Evolutionary conservation across 306 rosid genomes (phyloP), one percentile per base, ranked within the genome.

Genomic region (Castanea sativa): DNA sequence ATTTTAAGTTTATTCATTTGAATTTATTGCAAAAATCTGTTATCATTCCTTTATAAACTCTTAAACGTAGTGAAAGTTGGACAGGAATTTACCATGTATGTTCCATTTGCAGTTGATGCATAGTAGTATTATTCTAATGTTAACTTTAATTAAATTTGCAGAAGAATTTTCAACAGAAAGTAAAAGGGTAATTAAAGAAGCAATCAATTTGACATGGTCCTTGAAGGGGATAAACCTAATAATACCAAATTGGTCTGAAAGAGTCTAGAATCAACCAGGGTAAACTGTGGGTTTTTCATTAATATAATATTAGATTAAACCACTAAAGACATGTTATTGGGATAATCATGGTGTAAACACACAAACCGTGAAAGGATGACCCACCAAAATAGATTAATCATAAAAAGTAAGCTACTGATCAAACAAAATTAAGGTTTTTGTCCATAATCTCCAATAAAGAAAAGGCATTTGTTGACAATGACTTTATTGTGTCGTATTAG

Each of bases 401-500:
- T 75, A 52, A 67, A 73, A 71, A 75, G 59, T 33, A 57, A 73
- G 81, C 65, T 74, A 75, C 79, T 74, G 79, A 88, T 86, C 83
- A 81, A 80, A 88, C 81, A 81, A 89, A 63, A 83, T 81, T 78
- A 77, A 79, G 82, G 73, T 27, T 76, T 88, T 87, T 87, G 94
- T 87, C 89, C 81, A 55, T 73, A 83, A 83, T 83, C 79, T 55
- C 3, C 59, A 71, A 51, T 82, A 84, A 88, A 79, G 74, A 83
- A 84, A 85, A 78, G n/a, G 80, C 81, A 79, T 79, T 85, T 81
- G 73, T 84, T 83, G 94, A 92, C 81, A 79, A 86, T 75, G 94
- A 92, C 97, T 73, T 73, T 61, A 38, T 53, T 20, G 13, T 84
- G 94, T 88, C 90, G 85, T 83, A 77, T 87, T 88, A 69, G 88